Conservation (phyloP, 768 basidiomycete species). For the Xerocomus spinulosus region DNA sequence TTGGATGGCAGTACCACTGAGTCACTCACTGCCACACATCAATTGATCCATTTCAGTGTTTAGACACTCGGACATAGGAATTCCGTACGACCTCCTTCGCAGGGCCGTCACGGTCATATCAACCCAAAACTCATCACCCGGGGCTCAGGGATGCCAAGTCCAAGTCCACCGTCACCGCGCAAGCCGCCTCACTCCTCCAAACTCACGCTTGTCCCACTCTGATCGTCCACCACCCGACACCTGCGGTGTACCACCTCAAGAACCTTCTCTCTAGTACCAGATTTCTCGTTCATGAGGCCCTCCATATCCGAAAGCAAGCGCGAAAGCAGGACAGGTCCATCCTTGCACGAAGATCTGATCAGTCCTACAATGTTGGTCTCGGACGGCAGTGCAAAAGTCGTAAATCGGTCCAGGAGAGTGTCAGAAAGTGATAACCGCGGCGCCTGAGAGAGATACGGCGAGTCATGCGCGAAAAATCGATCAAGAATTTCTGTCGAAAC, state of each 20-base stretch:
- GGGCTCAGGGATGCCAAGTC: too few relatives aligned
- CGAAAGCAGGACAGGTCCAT: slow-evolving; percentile 39
- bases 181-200: slow-evolving; percentile 21
- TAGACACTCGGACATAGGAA: slow-evolving; percentile 1
- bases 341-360: slow-evolving; percentile 37
- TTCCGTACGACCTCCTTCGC: neutral
- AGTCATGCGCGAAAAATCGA: slow-evolving; percentile 63
- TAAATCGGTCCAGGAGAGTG: slow-evolving; percentile 25
- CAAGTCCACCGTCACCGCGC: slow-evolving; percentile 13
- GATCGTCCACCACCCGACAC: slow-evolving; percentile 57
- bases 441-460: slow-evolving; percentile 42
- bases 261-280: slow-evolving; percentile 71
- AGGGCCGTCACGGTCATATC: slow-evolving; percentile 1
- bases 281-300: slow-evolving; percentile 32
- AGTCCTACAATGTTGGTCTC: slow-evolving; percentile 67
- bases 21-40: slow-evolving; percentile 27
- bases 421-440: slow-evolving; percentile 44
- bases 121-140: neutral
- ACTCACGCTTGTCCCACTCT: slow-evolving; percentile 23
- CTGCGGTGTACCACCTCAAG: slow-evolving; percentile 67
- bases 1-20: slow-evolving; percentile 23
- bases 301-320: slow-evolving; percentile 22
- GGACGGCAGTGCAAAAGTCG: slow-evolving; percentile 62
- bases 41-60: slow-evolving; percentile 15
- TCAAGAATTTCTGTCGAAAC: slow-evolving; percentile 54